Base-by-base conservation (phyloP, 202 grass and related monocot genomes). In the Schoenoplectus triqueter region DNA sequence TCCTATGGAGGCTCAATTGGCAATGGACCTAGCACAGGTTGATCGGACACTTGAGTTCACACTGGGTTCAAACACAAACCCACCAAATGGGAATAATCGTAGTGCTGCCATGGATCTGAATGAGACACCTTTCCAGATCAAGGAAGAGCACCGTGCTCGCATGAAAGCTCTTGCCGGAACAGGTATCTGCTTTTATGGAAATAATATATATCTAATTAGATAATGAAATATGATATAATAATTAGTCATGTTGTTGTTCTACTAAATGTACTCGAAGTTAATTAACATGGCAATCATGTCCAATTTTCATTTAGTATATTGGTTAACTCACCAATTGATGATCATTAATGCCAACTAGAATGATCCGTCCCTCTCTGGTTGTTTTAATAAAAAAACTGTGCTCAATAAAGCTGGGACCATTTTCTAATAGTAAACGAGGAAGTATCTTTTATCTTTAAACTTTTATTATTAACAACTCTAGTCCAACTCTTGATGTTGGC, bases 1-100 rank as follows among this genome's bases (percentile, higher is more conserved):
- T 85, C 96, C 96, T 13, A 91, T 86, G 90, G 96, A 99, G 75
- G 96, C 96, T 81, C 93, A 59, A 87, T 51, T 96, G 69, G 96
- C 96, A 2, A 99, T 96, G 93, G 96, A 95, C 82, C 92, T 95
- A 91, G 96, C 96, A 73, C 93, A 99, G 86, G 96, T 96, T 40
- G 93, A 99, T 78, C 93, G 91, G 46, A 99, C 96, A 7, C 72
- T 89, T 77, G 96, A 99, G 85, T 99, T 95, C 51, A 92, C 65
- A 66, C 63, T 88, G 52, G 86, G 87, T 82, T 93, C 84, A 44
- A 39, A 41, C 80, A 56, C 73, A 54, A 81, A 79, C 78, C 49
- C 69, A 6, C 86, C 70, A 41, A 95, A 69, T 7, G 63, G 63
- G 14, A 82, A 40, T 5, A 59, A 78, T n/a, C 85, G 71, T 3